Percentiles rank a stretch among this genome's conserved stretches.
These are phyloP conservation scores for Boletus subcaerulescens DNA, from an alignment of 768 basidiomycete species.

Conservation along the genomic window DNA sequence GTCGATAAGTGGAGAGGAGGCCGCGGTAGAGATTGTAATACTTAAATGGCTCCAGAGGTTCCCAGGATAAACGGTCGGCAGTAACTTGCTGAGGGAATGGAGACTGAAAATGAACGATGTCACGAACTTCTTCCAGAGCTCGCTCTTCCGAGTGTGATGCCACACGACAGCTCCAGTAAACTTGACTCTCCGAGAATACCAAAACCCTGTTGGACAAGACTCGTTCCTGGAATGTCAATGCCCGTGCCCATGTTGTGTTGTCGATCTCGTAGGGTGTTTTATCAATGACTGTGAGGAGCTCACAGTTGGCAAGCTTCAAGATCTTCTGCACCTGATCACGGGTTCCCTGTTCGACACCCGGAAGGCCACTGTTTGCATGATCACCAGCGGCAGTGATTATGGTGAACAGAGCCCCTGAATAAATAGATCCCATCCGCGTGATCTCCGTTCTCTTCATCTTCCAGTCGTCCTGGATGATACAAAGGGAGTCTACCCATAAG, in stretches of 20 bases:
- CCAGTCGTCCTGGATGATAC: too few species aligned
- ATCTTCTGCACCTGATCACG: neutral
- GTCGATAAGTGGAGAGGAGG: too few species aligned
- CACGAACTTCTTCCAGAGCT: constrained; percentile 1
- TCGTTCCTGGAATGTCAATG: constrained; percentile 23
- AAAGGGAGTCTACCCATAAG: too few species aligned
- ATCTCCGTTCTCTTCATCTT: too few species aligned
- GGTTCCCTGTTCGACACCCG: constrained; percentile 3
- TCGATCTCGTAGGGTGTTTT: neutral
- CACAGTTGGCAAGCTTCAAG: constrained; percentile 5
- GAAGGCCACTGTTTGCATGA: constrained; percentile 9
- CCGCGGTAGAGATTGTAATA: too few species aligned
- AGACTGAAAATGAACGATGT: neutral
- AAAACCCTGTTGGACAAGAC: constrained; percentile 12
- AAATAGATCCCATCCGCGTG: too few species aligned
- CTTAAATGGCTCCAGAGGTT: neutral
- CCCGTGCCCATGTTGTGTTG: constrained; percentile 10
- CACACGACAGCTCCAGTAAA: constrained; percentile 17
- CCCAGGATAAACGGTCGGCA: neutral
- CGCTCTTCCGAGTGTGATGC: neutral
- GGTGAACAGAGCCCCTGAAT: too few species aligned
- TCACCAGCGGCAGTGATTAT: too few species aligned
- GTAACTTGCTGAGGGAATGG: neutral
- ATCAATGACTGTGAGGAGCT: constrained; percentile 8
- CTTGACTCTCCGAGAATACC: constrained; percentile 17